Evolutionary conservation across 805 yeast species (phyloP).

Genomic region (Starmerella etchellsii): DNA sequence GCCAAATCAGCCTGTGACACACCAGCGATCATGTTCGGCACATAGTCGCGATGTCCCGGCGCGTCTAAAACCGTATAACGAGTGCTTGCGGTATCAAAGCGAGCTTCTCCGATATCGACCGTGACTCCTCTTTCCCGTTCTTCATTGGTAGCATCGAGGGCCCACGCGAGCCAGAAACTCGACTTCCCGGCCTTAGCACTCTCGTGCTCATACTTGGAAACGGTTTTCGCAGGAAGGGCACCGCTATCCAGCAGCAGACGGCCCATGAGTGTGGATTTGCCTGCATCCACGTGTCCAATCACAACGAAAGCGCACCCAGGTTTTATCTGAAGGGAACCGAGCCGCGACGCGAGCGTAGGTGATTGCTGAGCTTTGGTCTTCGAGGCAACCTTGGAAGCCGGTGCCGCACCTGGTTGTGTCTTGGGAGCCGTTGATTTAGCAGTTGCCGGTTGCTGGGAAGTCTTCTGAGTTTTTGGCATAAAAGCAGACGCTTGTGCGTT

Average conservation of each 20-base stretch:
- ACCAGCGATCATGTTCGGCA: constrained; percentile 78
- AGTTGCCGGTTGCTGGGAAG: not conserved
- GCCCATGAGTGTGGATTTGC: constrained; percentile 72
- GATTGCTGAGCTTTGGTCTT: constrained; percentile 1
- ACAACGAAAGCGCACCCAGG: constrained; percentile 42
- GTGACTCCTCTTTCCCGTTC: constrained; percentile 69
- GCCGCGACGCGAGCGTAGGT: constrained; percentile 27
- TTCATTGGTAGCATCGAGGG: constrained; percentile 67
- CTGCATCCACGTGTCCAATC: constrained; percentile 79
- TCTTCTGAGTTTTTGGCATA: too few relatives aligned
- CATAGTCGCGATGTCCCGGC: constrained; percentile 73
- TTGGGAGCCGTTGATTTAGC: not conserved
- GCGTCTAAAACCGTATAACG: constrained; percentile 67
- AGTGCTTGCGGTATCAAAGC: constrained; percentile 43
- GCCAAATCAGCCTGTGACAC: constrained; percentile 69
- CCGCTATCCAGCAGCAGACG: constrained; percentile 54
- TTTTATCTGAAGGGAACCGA: constrained; percentile 28
- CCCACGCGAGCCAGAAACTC: constrained; percentile 77
- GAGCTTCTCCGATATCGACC: constrained; percentile 59
- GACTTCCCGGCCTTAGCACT: constrained; percentile 58
- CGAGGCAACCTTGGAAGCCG: not conserved
- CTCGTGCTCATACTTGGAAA: constrained; percentile 51
- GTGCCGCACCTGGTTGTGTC: too few relatives aligned
- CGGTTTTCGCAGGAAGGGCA: constrained; percentile 49
- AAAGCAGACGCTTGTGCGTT: constrained; percentile 39